These are phyloP conservation scores for Schwanniomyces occidentalis DNA, from an alignment of 805 yeast species.

Conservation along the genomic window DNA sequence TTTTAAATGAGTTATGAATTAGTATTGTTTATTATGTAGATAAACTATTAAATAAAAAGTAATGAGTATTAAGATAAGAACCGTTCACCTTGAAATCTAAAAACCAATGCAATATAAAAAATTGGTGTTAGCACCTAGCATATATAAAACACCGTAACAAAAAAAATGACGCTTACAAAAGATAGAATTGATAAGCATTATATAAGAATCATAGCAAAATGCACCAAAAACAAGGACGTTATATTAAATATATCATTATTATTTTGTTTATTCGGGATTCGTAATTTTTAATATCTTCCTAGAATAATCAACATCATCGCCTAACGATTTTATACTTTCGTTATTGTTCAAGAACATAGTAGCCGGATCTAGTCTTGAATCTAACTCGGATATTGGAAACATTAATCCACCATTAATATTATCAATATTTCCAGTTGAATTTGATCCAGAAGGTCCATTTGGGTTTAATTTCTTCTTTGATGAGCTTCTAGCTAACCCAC, in stretches of 20 bases:
- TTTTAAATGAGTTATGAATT: neutral
- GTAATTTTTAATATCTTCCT: constrained; percentile 29
- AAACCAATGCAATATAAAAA: no score
- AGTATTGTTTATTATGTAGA: neutral
- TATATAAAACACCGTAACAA: no score
- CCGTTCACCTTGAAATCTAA: no score
- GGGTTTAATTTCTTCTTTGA: constrained; percentile 30
- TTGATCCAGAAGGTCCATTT: constrained; percentile 11
- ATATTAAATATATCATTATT: neutral
- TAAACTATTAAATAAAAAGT: neutral
- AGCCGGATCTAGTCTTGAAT: constrained; percentile 24
- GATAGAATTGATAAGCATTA: no score
- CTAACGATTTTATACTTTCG: constrained; percentile 28
- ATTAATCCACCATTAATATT: constrained; percentile 17
- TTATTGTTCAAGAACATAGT: constrained; percentile 28
- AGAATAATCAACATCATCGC: constrained; percentile 36
- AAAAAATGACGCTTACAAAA: no score
- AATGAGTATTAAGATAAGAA: no score
- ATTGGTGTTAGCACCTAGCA: no score
- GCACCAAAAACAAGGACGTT: no score
- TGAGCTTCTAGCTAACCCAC: constrained; percentile 25
- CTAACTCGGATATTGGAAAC: constrained; percentile 36
- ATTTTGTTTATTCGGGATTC: constrained; percentile 18
- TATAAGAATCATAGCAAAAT: no score
- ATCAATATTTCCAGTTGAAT: constrained; percentile 7